Evolutionary conservation across 495 filamentous ascomycete genomes (phyloP).

Genomic region (Penicillium turbatum): DNA sequence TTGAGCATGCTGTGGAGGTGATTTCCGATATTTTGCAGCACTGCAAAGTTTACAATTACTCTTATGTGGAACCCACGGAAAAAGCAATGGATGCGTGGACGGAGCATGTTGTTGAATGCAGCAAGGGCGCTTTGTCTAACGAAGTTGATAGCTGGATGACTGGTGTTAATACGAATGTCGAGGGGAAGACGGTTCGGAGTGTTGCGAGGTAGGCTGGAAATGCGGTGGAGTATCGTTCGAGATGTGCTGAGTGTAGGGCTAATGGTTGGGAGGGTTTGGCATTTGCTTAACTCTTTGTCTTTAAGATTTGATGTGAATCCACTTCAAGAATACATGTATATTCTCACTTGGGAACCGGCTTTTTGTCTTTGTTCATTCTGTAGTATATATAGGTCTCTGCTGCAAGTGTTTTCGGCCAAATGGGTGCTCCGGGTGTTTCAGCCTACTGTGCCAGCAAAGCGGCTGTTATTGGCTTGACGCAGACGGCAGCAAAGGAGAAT

Average conservation of each 20-base stretch:
- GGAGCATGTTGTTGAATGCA: conserved; percentile 17
- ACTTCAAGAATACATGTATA: too few relatives aligned
- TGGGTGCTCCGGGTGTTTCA: conserved; percentile 37
- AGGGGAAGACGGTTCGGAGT: conserved; percentile 25
- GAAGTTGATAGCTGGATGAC: conserved; percentile 34
- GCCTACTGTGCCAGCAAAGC: conserved; percentile 53
- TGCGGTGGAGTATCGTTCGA: conserved; percentile 20
- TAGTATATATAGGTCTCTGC: conserved; percentile 34
- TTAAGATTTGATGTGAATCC: background rate
- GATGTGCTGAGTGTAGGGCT: conserved; percentile 17
- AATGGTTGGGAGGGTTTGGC: conserved; percentile 16
- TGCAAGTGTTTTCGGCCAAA: conserved; percentile 46
- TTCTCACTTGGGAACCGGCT: too few relatives aligned
- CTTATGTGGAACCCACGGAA: conserved; percentile 16
- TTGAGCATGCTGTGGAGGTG: conserved; percentile 20
- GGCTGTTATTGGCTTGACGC: conserved; percentile 52
- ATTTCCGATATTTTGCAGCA: conserved; percentile 16
- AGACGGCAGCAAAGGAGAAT: conserved; percentile 48
- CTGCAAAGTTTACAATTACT: conserved; percentile 18
- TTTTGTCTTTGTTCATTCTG: too few relatives aligned
- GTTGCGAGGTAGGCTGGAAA: conserved; percentile 28
- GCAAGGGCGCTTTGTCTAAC: conserved; percentile 17
- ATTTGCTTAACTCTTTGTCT: conserved; percentile 1
- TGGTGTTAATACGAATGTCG: conserved; percentile 33
- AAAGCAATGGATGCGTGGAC: conserved; percentile 20